These are phyloP conservation scores for Ogataea ganodermae DNA, from an alignment of 805 yeast species.

Conservation along the genomic window DNA sequence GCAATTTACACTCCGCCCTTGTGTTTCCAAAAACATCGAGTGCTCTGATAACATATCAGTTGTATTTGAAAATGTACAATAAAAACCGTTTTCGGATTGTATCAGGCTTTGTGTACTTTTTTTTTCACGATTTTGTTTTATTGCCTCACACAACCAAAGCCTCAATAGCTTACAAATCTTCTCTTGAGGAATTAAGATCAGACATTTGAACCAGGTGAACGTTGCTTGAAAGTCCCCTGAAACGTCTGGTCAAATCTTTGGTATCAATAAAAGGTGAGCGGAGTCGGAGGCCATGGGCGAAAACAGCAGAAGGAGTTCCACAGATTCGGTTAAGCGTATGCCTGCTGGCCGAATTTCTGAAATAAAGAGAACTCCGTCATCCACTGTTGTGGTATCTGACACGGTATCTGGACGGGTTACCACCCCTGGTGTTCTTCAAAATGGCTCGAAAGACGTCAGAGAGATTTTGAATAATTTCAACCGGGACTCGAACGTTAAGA, in stretches of 20 bases:
- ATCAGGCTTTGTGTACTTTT: not conserved
- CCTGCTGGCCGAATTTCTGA: conserved; percentile 1
- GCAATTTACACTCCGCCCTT: no score
- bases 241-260: not conserved
- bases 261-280: not conserved
- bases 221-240: not conserved
- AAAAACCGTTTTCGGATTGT: conserved; percentile 1
- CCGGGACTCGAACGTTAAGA: conserved; percentile 7
- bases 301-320: conserved; percentile 5
- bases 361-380: conserved; percentile 1
- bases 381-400: conserved; percentile 6
- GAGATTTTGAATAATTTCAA: not conserved
- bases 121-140: not conserved
- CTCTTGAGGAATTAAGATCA: not conserved
- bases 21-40: no score
- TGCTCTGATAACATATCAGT: not conserved
- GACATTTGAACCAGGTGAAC: not conserved
- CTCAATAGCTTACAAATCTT: not conserved
- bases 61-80: not conserved
- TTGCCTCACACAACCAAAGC: not conserved
- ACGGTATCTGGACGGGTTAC: not conserved
- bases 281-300: not conserved
- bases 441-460: not conserved
- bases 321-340: conserved; percentile 3
- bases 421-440: not conserved